These are phyloP conservation scores for Periglandula ipomoeae DNA, from an alignment of 2,329 filamentous ascomycete genomes.

Conservation along the genomic window DNA sequence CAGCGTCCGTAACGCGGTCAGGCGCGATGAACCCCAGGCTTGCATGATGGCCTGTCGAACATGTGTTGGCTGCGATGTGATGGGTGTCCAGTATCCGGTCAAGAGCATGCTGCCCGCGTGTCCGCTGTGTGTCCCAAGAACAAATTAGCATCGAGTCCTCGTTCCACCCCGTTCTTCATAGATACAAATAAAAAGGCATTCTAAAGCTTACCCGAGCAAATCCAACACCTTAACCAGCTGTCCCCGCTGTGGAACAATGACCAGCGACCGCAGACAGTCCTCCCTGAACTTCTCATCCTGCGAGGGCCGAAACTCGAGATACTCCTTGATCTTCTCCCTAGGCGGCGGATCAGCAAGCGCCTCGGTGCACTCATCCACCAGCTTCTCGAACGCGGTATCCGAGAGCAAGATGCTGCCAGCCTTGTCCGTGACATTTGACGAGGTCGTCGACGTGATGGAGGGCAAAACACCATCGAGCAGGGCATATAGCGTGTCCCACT, in stretches of 20 bases:
- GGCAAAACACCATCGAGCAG: constrained; percentile 53
- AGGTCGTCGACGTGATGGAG: constrained; percentile 36
- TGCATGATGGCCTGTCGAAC: constrained; percentile 54
- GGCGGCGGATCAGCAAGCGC: constrained; percentile 29
- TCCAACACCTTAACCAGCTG: constrained; percentile 30
- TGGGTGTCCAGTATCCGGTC: constrained; percentile 56
- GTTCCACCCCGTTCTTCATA: no score
- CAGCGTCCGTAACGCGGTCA: constrained; percentile 45
- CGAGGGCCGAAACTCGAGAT: constrained; percentile 42
- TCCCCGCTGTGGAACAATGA: constrained; percentile 24
- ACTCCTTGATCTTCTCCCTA: constrained; percentile 37
- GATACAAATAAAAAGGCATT: no score
- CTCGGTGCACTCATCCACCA: constrained; percentile 29
- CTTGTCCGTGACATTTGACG: constrained; percentile 26
- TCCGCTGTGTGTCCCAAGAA: no score
- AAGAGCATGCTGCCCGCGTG: constrained; percentile 53
- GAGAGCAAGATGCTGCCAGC: constrained; percentile 26
- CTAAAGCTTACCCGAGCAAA: constrained; percentile 33
- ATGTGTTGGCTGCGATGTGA: constrained; percentile 51
- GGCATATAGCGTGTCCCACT: constrained; percentile 46
- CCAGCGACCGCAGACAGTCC: constrained; percentile 35
- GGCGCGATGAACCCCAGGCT: constrained; percentile 50
- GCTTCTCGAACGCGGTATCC: constrained; percentile 38
- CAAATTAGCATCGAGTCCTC: no score
- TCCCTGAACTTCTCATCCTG: constrained; percentile 44